phyloP scores from a whole-genome alignment of 2,329 filamentous ascomycete species.

The Amesomyces nigricolor region DNA sequence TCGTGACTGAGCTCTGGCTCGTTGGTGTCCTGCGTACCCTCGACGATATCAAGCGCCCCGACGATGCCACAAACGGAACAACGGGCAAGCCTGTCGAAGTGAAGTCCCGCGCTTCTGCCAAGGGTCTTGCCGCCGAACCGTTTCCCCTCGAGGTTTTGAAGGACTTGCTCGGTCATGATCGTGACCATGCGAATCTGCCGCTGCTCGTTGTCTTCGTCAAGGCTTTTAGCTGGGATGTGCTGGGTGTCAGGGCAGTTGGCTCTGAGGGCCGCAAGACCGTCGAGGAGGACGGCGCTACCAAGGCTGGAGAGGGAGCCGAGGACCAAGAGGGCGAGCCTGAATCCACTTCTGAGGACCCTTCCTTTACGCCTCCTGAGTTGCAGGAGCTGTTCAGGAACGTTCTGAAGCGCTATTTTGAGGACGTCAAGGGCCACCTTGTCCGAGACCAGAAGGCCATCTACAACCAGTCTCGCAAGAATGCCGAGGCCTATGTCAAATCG shows the following conservation, averaged over 20 bases:
- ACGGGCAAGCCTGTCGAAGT: conserved; percentile 57
- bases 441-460: conserved; percentile 89
- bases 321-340: conserved; percentile 45
- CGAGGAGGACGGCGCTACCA: conserved; percentile 70
- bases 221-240: conserved; percentile 89
- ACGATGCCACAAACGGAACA: conserved; percentile 57
- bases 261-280: conserved; percentile 78
- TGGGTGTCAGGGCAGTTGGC: conserved; percentile 68
- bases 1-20: conserved; percentile 95
- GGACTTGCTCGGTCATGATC: conserved; percentile 87
- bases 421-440: conserved; percentile 80
- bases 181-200: conserved; percentile 85
- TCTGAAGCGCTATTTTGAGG: conserved; percentile 81
- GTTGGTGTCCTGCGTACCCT: conserved; percentile 82
- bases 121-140: conserved; percentile 70
- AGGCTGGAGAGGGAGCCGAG: conserved; percentile 35
- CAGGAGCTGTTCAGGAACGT: conserved; percentile 84
- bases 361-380: conserved; percentile 69
- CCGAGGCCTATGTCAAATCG: conserved; percentile 96
- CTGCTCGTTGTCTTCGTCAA: conserved; percentile 94
- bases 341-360: conserved; percentile 56
- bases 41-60: conserved; percentile 57
- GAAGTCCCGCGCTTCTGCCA: conserved; percentile 54
- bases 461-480: conserved; percentile 85
- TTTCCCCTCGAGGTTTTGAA: conserved; percentile 98